phyloP scores from a whole-genome alignment of 352 stramenopile genomes.

The Elongisporangium prolatum region DNA sequence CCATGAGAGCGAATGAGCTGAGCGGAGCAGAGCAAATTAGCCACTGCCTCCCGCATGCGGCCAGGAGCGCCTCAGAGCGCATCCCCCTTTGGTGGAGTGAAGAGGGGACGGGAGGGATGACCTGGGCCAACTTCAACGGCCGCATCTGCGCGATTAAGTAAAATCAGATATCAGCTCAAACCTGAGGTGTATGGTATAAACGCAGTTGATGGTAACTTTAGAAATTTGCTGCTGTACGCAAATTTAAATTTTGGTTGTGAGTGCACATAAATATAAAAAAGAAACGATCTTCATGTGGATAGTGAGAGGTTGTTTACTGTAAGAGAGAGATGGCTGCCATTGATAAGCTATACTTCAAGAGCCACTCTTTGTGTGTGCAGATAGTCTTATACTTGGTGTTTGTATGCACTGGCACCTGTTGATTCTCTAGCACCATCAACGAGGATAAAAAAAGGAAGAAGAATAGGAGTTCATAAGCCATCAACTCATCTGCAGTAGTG shows the following conservation, averaged over 20 bases:
- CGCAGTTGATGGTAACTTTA: background rate
- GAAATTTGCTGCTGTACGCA: background rate
- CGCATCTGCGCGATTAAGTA: background rate
- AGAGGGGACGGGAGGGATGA: background rate
- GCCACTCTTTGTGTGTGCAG: background rate
- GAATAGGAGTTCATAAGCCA: background rate
- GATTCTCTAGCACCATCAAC: background rate
- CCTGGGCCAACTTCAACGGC: background rate
- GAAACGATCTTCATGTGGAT: background rate
- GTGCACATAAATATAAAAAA: background rate
- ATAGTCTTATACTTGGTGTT: background rate
- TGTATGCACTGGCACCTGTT: background rate
- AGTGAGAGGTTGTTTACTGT: background rate
- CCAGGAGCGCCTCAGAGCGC: background rate
- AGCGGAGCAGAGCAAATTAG: background rate
- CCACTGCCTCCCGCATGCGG: background rate
- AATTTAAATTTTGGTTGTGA: background rate
- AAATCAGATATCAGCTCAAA: background rate
- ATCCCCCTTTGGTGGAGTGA: background rate
- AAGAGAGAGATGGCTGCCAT: background rate
- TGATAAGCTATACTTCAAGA: background rate
- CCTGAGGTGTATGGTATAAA: background rate
- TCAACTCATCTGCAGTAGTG: background rate
- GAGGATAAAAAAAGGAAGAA: background rate
- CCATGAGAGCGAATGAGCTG: background rate